Conservation (phyloP, 148 eudicot genomes). For the Simmondsia chinensis region DNA sequence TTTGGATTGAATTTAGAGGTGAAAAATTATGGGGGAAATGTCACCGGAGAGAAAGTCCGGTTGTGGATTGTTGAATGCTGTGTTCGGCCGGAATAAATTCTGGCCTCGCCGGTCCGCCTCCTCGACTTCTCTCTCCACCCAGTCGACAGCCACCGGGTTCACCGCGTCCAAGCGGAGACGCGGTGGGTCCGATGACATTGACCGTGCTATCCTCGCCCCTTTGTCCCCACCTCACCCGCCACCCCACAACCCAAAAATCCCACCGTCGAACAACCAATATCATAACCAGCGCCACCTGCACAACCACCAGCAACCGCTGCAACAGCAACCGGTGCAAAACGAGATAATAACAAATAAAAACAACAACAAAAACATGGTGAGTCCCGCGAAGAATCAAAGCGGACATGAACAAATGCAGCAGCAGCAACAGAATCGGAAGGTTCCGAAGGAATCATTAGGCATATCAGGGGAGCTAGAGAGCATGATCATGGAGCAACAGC, state of each 20-base stretch:
- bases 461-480: constrained; percentile 83
- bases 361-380: constrained; percentile 4
- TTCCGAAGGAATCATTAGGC: constrained; percentile 29
- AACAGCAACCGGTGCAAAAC: background rate
- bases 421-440: constrained; percentile 21
- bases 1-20: background rate
- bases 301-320: background rate
- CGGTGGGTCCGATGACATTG: constrained; percentile 33
- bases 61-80: constrained; percentile 57
- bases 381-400: constrained; percentile 11
- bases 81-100: constrained; percentile 41
- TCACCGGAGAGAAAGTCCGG: constrained; percentile 45
- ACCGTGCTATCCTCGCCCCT: constrained; percentile 3
- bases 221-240: background rate
- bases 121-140: constrained; percentile 26
- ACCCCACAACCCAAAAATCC: no score
- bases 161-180: constrained; percentile 28
- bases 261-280: background rate
- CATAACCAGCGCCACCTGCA: no score
- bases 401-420: constrained; percentile 13
- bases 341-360: background rate
- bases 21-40: constrained; percentile 34
- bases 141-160: constrained; percentile 12
- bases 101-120: constrained; percentile 55
- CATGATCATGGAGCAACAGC: constrained; percentile 72